Evolutionary conservation across 148 eudicot species (phyloP).

Genomic region (Nyssa sinensis): DNA sequence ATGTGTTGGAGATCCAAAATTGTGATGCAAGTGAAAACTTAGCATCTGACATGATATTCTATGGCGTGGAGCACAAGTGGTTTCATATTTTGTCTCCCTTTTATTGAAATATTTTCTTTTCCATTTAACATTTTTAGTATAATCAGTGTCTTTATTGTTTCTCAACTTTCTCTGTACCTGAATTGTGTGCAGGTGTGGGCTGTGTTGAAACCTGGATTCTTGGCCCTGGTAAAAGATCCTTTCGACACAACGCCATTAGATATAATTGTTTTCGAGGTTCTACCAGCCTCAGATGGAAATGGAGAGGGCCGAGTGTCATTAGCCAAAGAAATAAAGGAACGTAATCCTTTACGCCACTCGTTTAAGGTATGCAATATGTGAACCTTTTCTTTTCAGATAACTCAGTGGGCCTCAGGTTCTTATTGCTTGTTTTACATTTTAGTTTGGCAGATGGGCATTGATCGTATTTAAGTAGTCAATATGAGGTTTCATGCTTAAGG

Average conservation of each 20-base stretch:
- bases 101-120: not conserved
- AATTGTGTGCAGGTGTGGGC: constrained; percentile 80
- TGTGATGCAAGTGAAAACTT: not conserved
- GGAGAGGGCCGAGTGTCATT: constrained; percentile 77
- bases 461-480: not conserved
- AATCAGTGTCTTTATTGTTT: not conserved
- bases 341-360: constrained; percentile 88
- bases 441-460: not conserved
- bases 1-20: not conserved
- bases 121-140: not conserved
- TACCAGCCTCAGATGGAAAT: constrained; percentile 82
- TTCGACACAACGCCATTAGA: constrained; percentile 72
- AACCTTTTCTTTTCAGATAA: constrained; percentile 2
- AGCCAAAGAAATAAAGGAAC: constrained; percentile 91
- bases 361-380: constrained; percentile 58
- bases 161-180: not conserved
- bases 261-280: constrained; percentile 83
- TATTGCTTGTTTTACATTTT: not conserved
- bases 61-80: not conserved
- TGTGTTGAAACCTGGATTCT: constrained; percentile 94
- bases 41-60: not conserved
- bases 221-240: constrained; percentile 92
- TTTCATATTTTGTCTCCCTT: not conserved
- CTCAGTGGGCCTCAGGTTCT: not conserved
- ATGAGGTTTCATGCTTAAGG: not conserved